Evolutionary conservation across 2,329 filamentous ascomycete genomes (phyloP).

Genomic region (Fusarium globosum): DNA sequence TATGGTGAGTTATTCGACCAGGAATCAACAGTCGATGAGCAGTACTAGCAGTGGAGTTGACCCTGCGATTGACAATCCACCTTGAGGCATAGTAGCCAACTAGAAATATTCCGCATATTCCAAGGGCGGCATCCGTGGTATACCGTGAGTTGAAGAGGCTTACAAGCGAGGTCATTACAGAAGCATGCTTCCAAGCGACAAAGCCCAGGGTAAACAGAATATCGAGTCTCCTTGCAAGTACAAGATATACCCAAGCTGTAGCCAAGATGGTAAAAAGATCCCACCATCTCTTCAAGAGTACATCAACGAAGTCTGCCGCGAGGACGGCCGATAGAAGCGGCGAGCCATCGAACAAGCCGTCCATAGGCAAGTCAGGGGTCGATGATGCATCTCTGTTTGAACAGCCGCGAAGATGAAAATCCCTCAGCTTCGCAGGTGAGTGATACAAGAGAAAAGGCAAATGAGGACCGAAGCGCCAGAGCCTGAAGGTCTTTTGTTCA

Average conservation of each 20-base stretch:
- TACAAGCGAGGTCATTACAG: slow-evolving; percentile 1
- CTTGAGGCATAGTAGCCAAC: neutral
- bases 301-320: slow-evolving; percentile 36
- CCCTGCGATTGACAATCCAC: neutral
- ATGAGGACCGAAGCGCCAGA: neutral
- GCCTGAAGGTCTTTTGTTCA: neutral
- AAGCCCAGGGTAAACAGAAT: slow-evolving; percentile 41
- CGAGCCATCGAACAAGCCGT: slow-evolving; percentile 43
- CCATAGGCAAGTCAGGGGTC: slow-evolving; percentile 38
- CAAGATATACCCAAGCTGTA: slow-evolving; percentile 30
- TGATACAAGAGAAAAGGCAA: neutral
- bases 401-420: neutral
- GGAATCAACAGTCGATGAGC: slow-evolving; percentile 68
- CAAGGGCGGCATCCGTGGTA: neutral
- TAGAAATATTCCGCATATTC: neutral
- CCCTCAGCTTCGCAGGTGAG: slow-evolving; percentile 5
- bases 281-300: neutral
- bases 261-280: neutral
- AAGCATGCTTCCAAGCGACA: slow-evolving; percentile 30
- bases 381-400: slow-evolving; percentile 24
- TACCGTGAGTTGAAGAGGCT: slow-evolving; percentile 4
- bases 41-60: slow-evolving; percentile 5
- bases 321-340: slow-evolving; percentile 36
- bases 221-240: slow-evolving; percentile 40
- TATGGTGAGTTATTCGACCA: slow-evolving; percentile 71